Conservation (phyloP, 331 rosid species). For the Quercus phellos region DNA sequence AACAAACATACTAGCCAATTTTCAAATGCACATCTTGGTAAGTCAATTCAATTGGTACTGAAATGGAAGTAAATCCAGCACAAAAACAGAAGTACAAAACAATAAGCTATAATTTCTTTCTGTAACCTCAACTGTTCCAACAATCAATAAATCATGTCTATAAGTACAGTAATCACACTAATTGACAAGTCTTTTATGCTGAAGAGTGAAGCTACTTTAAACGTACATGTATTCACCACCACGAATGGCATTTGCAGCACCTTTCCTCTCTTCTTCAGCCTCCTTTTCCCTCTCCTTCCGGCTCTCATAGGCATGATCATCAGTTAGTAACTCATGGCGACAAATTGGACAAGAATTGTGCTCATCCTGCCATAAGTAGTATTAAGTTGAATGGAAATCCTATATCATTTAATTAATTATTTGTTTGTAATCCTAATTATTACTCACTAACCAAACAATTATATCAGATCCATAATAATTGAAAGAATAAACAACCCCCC, state of each 20-base stretch:
- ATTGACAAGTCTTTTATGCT: background rate
- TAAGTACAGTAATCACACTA: background rate
- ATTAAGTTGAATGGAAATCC: background rate
- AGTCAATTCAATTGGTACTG: background rate
- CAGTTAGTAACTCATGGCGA: slow-evolving; percentile 81
- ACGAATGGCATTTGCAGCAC: slow-evolving; percentile 84
- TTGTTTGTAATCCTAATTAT: background rate
- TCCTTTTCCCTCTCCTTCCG: slow-evolving; percentile 95
- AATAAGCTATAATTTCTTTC: background rate
- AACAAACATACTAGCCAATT: background rate
- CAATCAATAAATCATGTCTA: slow-evolving; percentile 2
- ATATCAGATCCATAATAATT: background rate
- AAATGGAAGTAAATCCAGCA: background rate
- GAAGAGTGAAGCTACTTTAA: slow-evolving; percentile 23
- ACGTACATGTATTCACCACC: slow-evolving; percentile 97
- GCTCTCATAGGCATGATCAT: slow-evolving; percentile 86
- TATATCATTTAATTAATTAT: background rate
- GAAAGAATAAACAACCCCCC: background rate
- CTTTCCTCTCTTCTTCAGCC: slow-evolving; percentile 90
- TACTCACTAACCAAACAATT: background rate
- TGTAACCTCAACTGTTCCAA: slow-evolving; percentile 2
- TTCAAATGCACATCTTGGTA: background rate
- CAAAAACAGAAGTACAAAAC: background rate
- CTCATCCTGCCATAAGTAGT: slow-evolving; percentile 52
- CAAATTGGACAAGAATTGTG: slow-evolving; percentile 92